Percentiles rank a stretch among this genome's conserved stretches.
phyloP scores from a whole-genome alignment of 331 rosid species.

The Dryas integrifolia region DNA sequence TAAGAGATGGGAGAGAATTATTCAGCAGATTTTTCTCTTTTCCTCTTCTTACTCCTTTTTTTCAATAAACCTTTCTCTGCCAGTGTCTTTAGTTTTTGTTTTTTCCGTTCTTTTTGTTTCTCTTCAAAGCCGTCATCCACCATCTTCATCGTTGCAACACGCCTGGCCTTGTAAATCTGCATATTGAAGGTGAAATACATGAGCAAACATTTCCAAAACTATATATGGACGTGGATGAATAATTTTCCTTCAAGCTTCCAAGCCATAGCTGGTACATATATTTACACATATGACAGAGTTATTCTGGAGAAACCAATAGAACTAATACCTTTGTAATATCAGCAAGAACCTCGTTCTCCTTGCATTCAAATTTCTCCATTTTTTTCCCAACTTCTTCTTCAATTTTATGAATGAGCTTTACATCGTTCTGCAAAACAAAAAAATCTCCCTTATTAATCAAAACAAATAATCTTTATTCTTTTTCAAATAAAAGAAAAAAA shows the following conservation, averaged over 20 bases:
- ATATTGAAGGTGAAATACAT: neutral
- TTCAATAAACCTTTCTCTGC: constrained; percentile 66
- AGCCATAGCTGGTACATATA: neutral
- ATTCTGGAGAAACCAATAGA: neutral
- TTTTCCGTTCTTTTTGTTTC: constrained; percentile 64
- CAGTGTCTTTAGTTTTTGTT: constrained; percentile 56
- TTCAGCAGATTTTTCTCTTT: constrained; percentile 20
- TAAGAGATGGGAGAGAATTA: neutral
- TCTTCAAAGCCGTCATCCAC: constrained; percentile 75
- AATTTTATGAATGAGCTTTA: constrained; percentile 62
- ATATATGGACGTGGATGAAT: neutral
- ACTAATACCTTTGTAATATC: constrained; percentile 48
- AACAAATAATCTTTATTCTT: neutral
- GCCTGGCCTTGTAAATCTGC: constrained; percentile 77
- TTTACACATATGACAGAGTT: neutral
- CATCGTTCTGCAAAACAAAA: constrained; percentile 55
- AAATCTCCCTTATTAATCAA: neutral
- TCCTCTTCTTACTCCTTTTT: constrained; percentile 54
- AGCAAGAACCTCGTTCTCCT: constrained; percentile 70
- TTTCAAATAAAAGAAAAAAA: neutral
- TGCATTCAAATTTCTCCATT: constrained; percentile 62
- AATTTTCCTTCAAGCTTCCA: neutral
- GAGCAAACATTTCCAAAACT: neutral
- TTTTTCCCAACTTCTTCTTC: constrained; percentile 61
- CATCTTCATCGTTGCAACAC: constrained; percentile 77